A percentile compares a stretch with the other conserved stretches of the same genome.
Evolutionary conservation across 2,329 filamentous ascomycete genomes (phyloP).

Genomic region (Epicoccum nigrum): DNA sequence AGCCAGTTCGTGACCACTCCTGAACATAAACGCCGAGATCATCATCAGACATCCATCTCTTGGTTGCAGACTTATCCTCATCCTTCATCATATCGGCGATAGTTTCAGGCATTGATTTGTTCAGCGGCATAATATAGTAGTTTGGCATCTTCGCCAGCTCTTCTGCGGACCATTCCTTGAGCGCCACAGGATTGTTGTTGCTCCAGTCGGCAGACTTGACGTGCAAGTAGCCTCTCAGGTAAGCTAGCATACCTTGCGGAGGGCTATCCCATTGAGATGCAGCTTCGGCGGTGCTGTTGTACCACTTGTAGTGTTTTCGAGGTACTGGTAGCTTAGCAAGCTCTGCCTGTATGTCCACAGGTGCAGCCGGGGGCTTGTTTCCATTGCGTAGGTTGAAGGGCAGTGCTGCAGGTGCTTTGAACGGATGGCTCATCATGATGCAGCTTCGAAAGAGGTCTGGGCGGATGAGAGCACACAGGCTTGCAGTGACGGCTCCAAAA

Average conservation of each 20-base stretch:
- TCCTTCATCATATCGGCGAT: constrained; percentile 61
- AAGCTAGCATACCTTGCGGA: constrained; percentile 61
- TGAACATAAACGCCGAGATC: constrained; percentile 65
- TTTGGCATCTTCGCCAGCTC: constrained; percentile 66
- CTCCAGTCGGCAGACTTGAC: constrained; percentile 69
- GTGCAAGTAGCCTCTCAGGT: constrained; percentile 71
- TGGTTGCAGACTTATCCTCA: constrained; percentile 56
- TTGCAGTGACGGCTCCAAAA: constrained; percentile 67
- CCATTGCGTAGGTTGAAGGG: constrained; percentile 55
- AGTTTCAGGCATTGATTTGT: constrained; percentile 64
- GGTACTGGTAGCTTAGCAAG: constrained; percentile 62
- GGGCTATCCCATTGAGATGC: constrained; percentile 56
- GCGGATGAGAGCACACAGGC: constrained; percentile 65
- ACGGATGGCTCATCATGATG: constrained; percentile 70
- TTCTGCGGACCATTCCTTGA: constrained; percentile 62
- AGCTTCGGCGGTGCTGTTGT: constrained; percentile 61
- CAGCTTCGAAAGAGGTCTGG: constrained; percentile 69
- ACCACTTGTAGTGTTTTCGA: constrained; percentile 73
- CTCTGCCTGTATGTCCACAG: constrained; percentile 60
- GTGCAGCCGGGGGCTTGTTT: constrained; percentile 21
- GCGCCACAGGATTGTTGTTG: constrained; percentile 59
- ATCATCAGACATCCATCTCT: constrained; percentile 63
- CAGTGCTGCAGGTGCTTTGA: constrained; percentile 59
- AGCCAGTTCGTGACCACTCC: constrained; percentile 67
- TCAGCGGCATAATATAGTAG: constrained; percentile 70